phyloP scores from a whole-genome alignment of 2,329 filamentous ascomycete genomes.

The Diaporthe destruens region DNA sequence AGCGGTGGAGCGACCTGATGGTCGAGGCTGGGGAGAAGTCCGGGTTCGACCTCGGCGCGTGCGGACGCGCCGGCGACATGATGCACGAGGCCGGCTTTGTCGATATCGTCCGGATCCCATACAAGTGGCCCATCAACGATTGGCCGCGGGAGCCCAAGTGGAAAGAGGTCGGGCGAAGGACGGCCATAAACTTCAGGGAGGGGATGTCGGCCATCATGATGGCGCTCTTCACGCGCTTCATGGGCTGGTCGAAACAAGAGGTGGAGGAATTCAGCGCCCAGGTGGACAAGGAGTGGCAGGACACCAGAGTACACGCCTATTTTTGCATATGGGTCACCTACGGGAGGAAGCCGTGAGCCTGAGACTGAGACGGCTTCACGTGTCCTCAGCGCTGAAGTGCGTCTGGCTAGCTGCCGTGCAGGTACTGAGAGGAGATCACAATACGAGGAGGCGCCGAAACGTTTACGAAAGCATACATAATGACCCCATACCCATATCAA shows the following conservation, averaged over 20 bases:
- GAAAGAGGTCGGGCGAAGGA: conserved; percentile 43
- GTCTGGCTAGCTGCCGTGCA: not conserved
- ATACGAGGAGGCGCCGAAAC: not conserved
- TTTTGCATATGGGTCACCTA: conserved; percentile 48
- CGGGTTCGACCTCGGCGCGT: conserved; percentile 48
- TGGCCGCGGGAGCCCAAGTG: conserved; percentile 45
- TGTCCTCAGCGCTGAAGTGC: not conserved
- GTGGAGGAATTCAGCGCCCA: conserved; percentile 45
- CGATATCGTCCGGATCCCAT: conserved; percentile 42
- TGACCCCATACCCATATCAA: conserved; percentile 3
- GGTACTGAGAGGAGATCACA: not conserved
- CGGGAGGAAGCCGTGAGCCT: conserved; percentile 46
- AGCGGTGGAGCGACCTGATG: conserved; percentile 49
- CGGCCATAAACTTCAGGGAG: conserved; percentile 38
- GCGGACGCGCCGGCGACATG: conserved; percentile 47
- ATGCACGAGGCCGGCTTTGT: conserved; percentile 43
- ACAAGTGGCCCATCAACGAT: conserved; percentile 44
- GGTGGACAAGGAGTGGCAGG: conserved; percentile 47
- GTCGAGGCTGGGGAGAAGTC: conserved; percentile 48
- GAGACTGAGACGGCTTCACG: not conserved
- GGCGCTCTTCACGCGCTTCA: conserved; percentile 44
- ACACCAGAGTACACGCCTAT: conserved; percentile 48
- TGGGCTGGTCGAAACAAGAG: conserved; percentile 44
- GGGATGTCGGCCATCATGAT: conserved; percentile 45
- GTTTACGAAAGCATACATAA: conserved; percentile 27